Evolutionary conservation across 106 monocot genomes (phyloP), one percentile per base, ranked within the genome.

Genomic region (Iris macrosiphon): DNA sequence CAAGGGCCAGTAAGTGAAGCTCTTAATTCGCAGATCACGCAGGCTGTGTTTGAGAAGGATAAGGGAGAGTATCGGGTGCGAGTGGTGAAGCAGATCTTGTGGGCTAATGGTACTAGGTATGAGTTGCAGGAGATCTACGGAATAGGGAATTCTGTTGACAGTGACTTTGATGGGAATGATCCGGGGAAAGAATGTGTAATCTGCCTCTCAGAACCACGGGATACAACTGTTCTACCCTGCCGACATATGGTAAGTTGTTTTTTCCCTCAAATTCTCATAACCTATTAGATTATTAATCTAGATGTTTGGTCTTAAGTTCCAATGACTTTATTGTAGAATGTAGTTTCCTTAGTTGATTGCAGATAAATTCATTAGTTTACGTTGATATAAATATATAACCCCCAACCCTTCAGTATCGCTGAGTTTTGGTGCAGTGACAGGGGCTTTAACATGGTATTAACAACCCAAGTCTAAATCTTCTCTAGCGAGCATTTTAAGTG

Each of bases 151-250:
- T 73, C 82, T 7, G 57, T 74, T 60, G 87, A 79, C 3, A 40
- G 56, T 15, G 72, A 82, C 16, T 53, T 68, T 53, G 78, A 82
- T 54, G 78, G 56, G 12, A 75, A 76, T 64, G 82, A 88, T 67
- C 71, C 79, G 11, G 82, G 70, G n/a, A 88, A 82, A 57, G 88
- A 88, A 55, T 88, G 88, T 40, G 82, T 88, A 3, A 82, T 88
- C 55, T 88, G 88, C 17, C 62, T 88, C 24, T 82, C 75, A 22
- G 88, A 88, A 63, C 79, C 82, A 62, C 64, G 82, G 14, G 82
- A 88, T 64, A 83, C 88, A 7, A 67, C 88, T 28, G 82, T 83
- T 35, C 73, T 88, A 30, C 88, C 88, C 23, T 88, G 88, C 73
- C 45, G 82, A 32, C 82, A 88, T 62, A 82, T 88, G 88, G 88